Conservation (phyloP, 192 early-diverging fungal species). For the Coemansia sp. region DNA sequence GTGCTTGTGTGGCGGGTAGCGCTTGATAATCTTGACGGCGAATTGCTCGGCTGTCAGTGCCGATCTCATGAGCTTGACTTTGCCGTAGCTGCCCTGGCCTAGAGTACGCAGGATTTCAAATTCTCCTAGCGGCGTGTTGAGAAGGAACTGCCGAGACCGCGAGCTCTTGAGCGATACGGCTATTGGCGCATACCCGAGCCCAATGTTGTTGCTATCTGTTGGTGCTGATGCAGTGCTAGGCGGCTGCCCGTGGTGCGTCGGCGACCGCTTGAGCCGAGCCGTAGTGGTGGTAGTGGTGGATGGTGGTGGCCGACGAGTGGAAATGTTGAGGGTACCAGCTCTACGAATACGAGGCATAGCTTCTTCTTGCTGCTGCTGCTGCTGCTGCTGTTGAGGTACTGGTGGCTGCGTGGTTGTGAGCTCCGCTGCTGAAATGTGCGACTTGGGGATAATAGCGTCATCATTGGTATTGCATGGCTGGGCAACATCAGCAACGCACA, state of each 20-base stretch:
- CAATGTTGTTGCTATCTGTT: background rate
- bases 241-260: background rate
- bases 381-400: background rate
- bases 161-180: constrained; percentile 50
- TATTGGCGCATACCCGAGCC: constrained; percentile 21
- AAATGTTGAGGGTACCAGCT: constrained; percentile 1
- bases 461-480: background rate
- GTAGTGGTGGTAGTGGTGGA: background rate
- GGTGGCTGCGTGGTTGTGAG: background rate
- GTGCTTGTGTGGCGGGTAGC: constrained; percentile 49
- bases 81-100: constrained; percentile 60
- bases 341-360: background rate
- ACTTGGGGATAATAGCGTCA: background rate
- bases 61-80: constrained; percentile 56
- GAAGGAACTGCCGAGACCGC: constrained; percentile 46
- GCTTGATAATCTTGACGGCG: constrained; percentile 58
- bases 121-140: constrained; percentile 57
- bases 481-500: background rate
- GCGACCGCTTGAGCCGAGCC: background rate
- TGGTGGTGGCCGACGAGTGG: background rate
- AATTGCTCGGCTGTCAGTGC: constrained; percentile 52
- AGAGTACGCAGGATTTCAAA: constrained; percentile 46
- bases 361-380: too few relatives aligned
- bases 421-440: background rate
- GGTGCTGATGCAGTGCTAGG: background rate